Percentiles rank a stretch among this genome's conserved stretches.
Conservation (phyloP, 805 yeast species). For the Phaffomyces antillensis region DNA sequence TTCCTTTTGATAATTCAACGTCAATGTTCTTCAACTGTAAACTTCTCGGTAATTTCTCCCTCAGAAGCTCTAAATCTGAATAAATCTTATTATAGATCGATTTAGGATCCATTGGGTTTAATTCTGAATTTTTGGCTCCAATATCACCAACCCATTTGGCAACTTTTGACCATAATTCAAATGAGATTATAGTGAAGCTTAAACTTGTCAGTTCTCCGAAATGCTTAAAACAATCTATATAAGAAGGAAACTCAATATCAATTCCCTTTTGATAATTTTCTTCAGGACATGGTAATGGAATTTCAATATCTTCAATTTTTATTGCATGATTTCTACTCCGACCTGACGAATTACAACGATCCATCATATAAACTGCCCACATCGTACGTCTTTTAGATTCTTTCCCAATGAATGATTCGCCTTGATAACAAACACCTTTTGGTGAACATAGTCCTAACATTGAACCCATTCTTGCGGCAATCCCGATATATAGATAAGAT, state of each 20-base stretch:
- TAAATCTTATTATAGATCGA: constrained; percentile 25
- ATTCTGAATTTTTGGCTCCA: constrained; percentile 25
- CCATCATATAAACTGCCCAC: constrained; percentile 38
- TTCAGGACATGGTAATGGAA: constrained; percentile 29
- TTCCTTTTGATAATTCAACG: constrained; percentile 24
- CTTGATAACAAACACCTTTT: constrained; percentile 16
- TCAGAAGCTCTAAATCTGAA: constrained; percentile 20
- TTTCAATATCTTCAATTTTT: constrained; percentile 26
- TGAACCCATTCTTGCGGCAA: constrained; percentile 35
- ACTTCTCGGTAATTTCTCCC: constrained; percentile 22
- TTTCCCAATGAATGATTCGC: constrained; percentile 16
- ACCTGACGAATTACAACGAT: constrained; percentile 32
- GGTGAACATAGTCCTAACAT: constrained; percentile 27
- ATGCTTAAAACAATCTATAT: constrained; percentile 8
- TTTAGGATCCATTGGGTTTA: constrained; percentile 25
- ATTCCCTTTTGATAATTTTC: constrained; percentile 26
- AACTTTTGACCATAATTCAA: constrained; percentile 32
- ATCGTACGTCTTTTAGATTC: constrained; percentile 32
- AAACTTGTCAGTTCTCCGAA: constrained; percentile 17
- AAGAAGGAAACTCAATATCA: constrained; percentile 9
- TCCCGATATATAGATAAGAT: constrained; percentile 32
- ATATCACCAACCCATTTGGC: constrained; percentile 34
- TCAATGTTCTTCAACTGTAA: constrained; percentile 24
- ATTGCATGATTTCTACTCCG: constrained; percentile 28
- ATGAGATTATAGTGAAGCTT: constrained; percentile 27